Evolutionary conservation across 2,329 filamentous ascomycete genomes (phyloP).

Genomic region (Sarocladiaceae sp.): DNA sequence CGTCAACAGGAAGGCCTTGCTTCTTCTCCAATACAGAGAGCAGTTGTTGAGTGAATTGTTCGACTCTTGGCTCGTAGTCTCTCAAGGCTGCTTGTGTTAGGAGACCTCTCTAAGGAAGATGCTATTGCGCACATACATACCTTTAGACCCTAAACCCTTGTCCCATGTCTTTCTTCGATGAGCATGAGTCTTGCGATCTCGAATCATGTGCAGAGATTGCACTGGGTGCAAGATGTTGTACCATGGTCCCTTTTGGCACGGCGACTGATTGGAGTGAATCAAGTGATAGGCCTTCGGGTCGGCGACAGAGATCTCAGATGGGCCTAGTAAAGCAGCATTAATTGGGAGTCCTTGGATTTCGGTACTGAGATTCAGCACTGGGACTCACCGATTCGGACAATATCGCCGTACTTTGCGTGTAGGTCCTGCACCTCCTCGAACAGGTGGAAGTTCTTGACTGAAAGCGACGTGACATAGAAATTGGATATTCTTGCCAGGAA

Average conservation of each 20-base stretch:
- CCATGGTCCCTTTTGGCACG: slow-evolving; percentile 25
- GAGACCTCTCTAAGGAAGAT: background rate
- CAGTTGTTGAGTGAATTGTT: slow-evolving; percentile 18
- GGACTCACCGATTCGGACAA: slow-evolving; percentile 21
- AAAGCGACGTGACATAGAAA: slow-evolving; percentile 18
- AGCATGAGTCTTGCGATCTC: slow-evolving; percentile 23
- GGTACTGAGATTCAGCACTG: background rate
- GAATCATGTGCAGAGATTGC: slow-evolving; percentile 22
- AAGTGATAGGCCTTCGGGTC: slow-evolving; percentile 20
- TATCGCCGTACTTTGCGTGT: slow-evolving; percentile 22
- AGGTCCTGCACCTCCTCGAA: slow-evolving; percentile 20
- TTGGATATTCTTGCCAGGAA: slow-evolving; percentile 15
- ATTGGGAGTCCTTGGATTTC: background rate
- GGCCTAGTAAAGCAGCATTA: slow-evolving; percentile 16
- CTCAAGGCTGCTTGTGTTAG: slow-evolving; percentile 12
- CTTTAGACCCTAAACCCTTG: slow-evolving; percentile 10
- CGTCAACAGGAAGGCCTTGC: slow-evolving; percentile 19
- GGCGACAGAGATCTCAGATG: slow-evolving; percentile 25
- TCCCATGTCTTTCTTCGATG: slow-evolving; percentile 27
- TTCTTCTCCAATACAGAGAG: slow-evolving; percentile 17
- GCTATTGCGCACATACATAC: background rate
- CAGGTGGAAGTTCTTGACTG: slow-evolving; percentile 16
- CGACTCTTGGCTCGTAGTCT: slow-evolving; percentile 23
- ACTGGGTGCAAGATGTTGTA: slow-evolving; percentile 25
- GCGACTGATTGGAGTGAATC: slow-evolving; percentile 22